Evolutionary conservation across 2,329 filamentous ascomycete species (phyloP).

Genomic region (Blastomyces gilchristii): DNA sequence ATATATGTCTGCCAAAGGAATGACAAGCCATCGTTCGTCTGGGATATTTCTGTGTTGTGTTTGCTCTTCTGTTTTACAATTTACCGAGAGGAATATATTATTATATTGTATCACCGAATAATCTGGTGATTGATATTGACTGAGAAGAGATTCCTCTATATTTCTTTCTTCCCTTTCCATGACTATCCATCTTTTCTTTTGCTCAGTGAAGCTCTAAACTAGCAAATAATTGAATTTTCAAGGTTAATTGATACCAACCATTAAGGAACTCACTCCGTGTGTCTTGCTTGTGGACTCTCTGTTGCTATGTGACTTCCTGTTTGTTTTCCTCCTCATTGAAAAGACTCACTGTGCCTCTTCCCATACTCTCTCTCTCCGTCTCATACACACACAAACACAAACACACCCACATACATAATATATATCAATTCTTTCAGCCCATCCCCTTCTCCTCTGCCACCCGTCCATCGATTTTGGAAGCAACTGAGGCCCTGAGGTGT

Average conservation of each 20-base stretch:
- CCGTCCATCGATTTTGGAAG: neutral
- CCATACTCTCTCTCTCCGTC: neutral
- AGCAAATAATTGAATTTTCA: neutral
- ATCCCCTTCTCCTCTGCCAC: neutral
- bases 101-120: neutral
- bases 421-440: neutral
- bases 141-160: neutral
- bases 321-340: too few species aligned
- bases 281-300: neutral
- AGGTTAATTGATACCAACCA: neutral
- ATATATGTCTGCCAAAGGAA: too few species aligned
- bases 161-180: neutral
- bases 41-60: neutral
- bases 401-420: neutral
- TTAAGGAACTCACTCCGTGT: neutral
- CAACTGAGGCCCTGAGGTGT: neutral
- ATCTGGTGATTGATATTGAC: neutral
- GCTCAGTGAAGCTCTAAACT: neutral
- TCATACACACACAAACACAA: too few species aligned
- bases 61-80: neutral
- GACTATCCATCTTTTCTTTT: neutral
- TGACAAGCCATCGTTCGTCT: too few species aligned
- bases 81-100: neutral
- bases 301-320: constrained; percentile 2
- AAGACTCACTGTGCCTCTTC: neutral